Evolutionary conservation across 345 rosid genomes (phyloP).

Genomic region (Salix koriyanagi): DNA sequence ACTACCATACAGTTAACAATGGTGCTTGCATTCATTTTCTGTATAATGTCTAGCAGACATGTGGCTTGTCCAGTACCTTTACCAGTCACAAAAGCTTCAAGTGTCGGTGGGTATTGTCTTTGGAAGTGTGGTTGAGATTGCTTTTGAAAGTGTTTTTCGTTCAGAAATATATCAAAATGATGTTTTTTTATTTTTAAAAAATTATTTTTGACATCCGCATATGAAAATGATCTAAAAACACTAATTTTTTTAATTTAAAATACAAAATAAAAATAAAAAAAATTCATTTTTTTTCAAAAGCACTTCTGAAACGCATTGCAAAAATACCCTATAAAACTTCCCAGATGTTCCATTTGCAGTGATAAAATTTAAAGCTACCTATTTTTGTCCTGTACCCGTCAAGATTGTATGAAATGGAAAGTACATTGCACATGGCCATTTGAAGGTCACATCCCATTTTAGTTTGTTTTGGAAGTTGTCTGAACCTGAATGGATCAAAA

Average conservation of each 20-base stretch:
- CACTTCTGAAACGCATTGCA: too few species aligned
- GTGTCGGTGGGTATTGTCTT: neutral
- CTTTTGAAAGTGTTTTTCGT: too few species aligned
- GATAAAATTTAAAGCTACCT: neutral
- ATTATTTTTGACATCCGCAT: too few species aligned
- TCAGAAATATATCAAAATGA: too few species aligned
- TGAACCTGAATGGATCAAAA: neutral
- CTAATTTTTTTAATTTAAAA: too few species aligned
- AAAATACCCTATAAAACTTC: neutral
- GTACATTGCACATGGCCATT: neutral
- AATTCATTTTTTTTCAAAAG: too few species aligned
- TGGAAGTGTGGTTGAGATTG: neutral
- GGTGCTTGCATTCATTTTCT: neutral
- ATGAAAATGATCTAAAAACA: too few species aligned
- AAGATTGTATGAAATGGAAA: neutral
- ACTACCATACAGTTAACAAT: neutral
- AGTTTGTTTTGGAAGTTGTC: neutral
- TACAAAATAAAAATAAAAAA: too few species aligned
- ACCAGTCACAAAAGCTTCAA: neutral
- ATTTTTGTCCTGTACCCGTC: neutral
- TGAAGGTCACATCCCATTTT: neutral
- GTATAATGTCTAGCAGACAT: neutral
- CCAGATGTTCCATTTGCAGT: neutral
- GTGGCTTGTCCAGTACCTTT: neutral
- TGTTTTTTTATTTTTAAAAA: too few species aligned